These are phyloP conservation scores for Aegilops bicornis DNA, from an alignment of 176 grass and related monocot genomes.

Conservation along the genomic window DNA sequence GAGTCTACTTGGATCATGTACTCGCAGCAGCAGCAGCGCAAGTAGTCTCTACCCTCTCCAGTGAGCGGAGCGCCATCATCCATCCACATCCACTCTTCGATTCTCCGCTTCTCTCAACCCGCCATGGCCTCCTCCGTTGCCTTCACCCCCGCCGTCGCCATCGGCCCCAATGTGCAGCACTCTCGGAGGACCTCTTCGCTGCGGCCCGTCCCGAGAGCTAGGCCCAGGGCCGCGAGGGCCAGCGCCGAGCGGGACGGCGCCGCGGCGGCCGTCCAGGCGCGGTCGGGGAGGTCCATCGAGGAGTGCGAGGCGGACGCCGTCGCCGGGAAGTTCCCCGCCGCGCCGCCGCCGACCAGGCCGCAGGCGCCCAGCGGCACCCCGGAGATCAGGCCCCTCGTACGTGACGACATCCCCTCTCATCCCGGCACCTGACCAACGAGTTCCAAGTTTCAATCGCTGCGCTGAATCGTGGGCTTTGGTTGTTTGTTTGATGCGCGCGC, in stretches of 20 bases:
- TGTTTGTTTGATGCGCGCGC: not conserved
- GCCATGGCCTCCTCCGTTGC: slow-evolving; percentile 65
- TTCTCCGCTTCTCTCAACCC: not conserved
- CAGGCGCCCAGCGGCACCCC: slow-evolving; percentile 71
- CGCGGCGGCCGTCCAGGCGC: slow-evolving; percentile 47
- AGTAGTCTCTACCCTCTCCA: not conserved
- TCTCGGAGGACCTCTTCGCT: not conserved
- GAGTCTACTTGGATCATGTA: not conserved
- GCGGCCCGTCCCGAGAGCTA: slow-evolving; percentile 18
- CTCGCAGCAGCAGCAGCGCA: not conserved
- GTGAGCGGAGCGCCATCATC: not conserved
- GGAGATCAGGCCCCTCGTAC: slow-evolving; percentile 69
- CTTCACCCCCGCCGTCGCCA: slow-evolving; percentile 36
- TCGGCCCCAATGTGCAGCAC: slow-evolving; percentile 33
- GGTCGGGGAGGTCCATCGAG: slow-evolving; percentile 69
- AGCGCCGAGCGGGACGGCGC: slow-evolving; percentile 53
- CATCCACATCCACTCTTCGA: not conserved
- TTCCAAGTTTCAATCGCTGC: not conserved
- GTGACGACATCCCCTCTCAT: not conserved
- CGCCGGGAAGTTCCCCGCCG: slow-evolving; percentile 66
- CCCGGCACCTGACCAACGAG: not conserved
- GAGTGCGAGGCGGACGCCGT: slow-evolving; percentile 94
- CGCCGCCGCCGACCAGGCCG: slow-evolving; percentile 51
- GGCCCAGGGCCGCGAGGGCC: slow-evolving; percentile 40
- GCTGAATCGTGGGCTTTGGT: slow-evolving; percentile 24